Base-by-base conservation (phyloP, 192 early-diverging fungal genomes). In the Backusella psychrophila region DNA sequence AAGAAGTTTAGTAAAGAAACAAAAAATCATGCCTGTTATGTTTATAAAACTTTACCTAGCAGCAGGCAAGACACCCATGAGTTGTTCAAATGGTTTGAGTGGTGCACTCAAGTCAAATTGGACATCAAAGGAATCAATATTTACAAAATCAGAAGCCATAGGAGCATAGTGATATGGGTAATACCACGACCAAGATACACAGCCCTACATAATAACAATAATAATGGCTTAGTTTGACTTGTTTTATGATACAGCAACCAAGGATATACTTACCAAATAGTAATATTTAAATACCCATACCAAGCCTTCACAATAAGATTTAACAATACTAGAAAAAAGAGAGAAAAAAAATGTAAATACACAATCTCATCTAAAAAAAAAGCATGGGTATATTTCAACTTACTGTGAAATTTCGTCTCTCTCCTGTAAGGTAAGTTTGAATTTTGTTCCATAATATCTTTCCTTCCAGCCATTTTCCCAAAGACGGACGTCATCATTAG, bases 251-350 rank as follows among this genome's bases (percentile, higher is more conserved):
- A 63, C 26, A 29, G 7, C 23, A 41, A 33, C 23, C 12, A 63
- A 17, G 4, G 0, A n/a, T 44, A 34, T 65, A 26, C 77, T 80
- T 81, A 84, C 87, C 71, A 92, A 89, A 83, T 95, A 97, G 82
- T 99, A 99, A 82, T 99, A 99, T 70, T 91, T 84, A 56, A 97
- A 89, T 39, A 98, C 96, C 98, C 98, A 98, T 81, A 95, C 97
- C 33, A 98, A 83, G 21, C 98, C 97, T 80, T 98, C 96, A 65
- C 97, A 89, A 79, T 99, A 99, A 82, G 86, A 86, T 76, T 91
- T 86, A 36, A 90, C 90, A 76, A 91, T 85, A n/a, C 84, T 86
- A 76, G 59, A 75, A 69, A 33, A 75, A 69, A 33, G 38, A 5
- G 38, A 19, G 14, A 4, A 41, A 26, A 46, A 52, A 9, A 11